Evolutionary conservation across 768 basidiomycete species (phyloP).

Genomic region (Scleroderma citrinum): DNA sequence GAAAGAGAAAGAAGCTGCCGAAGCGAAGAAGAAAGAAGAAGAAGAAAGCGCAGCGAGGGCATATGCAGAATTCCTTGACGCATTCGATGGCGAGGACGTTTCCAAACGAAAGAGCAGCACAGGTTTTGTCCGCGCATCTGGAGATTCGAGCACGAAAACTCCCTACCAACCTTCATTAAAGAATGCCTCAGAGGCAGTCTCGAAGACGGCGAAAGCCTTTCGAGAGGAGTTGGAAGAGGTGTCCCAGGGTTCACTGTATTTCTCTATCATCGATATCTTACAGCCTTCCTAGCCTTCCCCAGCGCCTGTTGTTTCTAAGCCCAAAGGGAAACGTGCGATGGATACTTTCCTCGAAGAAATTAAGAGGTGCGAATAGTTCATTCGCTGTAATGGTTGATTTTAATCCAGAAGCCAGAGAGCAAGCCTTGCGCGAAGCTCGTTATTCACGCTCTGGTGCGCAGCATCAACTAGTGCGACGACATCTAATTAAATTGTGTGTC

Average conservation of each 20-base stretch:
- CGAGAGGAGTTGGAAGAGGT: constrained; percentile 29
- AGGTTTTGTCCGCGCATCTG: constrained; percentile 61
- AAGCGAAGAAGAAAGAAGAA: constrained; percentile 81
- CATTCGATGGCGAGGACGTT: constrained; percentile 70
- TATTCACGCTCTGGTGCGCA: constrained; percentile 60
- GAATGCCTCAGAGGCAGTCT: constrained; percentile 22
- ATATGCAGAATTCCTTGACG: constrained; percentile 79
- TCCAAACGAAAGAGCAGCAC: constrained; percentile 42
- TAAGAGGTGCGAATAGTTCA: constrained; percentile 54
- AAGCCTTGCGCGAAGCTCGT: constrained; percentile 84
- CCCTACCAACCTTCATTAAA: constrained; percentile 40
- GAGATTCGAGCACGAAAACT: constrained; percentile 20
- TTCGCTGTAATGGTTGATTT: not conserved
- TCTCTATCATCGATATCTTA: constrained; percentile 2
- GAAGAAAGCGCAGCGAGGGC: constrained; percentile 74
- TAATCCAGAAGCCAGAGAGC: constrained; percentile 56
- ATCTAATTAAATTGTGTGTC: constrained; percentile 3
- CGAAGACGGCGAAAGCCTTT: constrained; percentile 26
- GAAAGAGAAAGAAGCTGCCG: constrained; percentile 88
- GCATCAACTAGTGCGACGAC: not conserved
- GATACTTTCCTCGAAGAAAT: constrained; percentile 95
- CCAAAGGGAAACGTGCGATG: constrained; percentile 95
- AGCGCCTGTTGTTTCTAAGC: constrained; percentile 50
- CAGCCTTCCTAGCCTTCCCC: constrained; percentile 45
- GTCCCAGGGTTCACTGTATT: constrained; percentile 14